Conservation (phyloP, 768 basidiomycete genomes). For the Auricularia cornea region DNA sequence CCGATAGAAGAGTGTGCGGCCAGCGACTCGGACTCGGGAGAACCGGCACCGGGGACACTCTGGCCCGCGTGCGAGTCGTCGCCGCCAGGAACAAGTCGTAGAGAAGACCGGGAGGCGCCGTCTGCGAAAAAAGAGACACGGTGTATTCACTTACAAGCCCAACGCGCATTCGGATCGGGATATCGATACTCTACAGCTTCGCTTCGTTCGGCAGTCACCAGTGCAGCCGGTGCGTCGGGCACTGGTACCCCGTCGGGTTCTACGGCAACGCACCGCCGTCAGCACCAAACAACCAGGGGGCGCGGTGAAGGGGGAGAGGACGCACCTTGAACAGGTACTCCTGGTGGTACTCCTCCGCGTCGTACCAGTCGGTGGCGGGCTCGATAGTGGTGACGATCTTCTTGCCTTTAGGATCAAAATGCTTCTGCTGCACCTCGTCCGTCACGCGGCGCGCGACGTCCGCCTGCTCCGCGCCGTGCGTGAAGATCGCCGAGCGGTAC, state of each 20-base stretch:
- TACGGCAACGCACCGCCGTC: neutral
- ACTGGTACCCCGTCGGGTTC: conserved; percentile 86
- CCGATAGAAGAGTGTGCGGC: too few species aligned
- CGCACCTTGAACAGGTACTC: conserved; percentile 55
- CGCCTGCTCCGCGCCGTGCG: conserved; percentile 61
- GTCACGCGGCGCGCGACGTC: conserved; percentile 68
- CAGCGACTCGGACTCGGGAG: too few species aligned
- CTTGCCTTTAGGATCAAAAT: conserved; percentile 64
- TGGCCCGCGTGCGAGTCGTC: too few species aligned
- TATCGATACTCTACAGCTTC: neutral
- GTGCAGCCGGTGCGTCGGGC: conserved; percentile 77
- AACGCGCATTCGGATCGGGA: neutral
- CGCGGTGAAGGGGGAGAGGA: neutral
- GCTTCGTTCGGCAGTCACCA: conserved; percentile 42
- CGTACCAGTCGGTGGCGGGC: conserved; percentile 67
- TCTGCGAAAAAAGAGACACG: too few species aligned
- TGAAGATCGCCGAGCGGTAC: conserved; percentile 92
- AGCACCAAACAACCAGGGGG: neutral
- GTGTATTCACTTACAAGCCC: too few species aligned
- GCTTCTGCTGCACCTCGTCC: conserved; percentile 71
- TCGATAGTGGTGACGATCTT: conserved; percentile 75
- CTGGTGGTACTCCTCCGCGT: conserved; percentile 80
- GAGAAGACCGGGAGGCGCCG: too few species aligned
- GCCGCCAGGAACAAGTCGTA: too few species aligned
- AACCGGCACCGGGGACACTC: too few species aligned